Base-by-base conservation (phyloP, 257 asterid genomes). In the Rauvolfia tetraphylla region DNA sequence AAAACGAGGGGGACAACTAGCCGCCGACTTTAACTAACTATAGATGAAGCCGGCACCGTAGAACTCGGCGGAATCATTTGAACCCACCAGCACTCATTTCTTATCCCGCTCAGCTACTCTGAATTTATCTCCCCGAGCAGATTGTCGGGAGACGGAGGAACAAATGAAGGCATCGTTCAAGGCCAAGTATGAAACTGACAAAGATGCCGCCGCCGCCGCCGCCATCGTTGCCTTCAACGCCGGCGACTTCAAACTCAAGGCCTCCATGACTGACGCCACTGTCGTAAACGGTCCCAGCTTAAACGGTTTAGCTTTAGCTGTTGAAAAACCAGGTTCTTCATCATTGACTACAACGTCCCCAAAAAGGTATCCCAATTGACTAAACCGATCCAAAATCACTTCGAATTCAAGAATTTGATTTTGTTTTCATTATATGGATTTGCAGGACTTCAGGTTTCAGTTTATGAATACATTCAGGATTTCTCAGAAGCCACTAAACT, bases 271-370 rank as follows among this genome's bases (percentile, higher is more conserved):
- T 38, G 99, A 95, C 22, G 97, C 98, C 81, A 92, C 98, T 72
- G 72, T 95, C 69, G 86, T 86, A 87, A 83, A 87, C 75, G 99
- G 98, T 82, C 99, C 98, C 78, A 80, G 84, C 87, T 82, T 92
- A 83, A 89, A 89, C 79, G 99, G 98, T 72, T 78, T 95, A 48
- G 86, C 90, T 75, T 70, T 95, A 33, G 93, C 93, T 56, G 79
- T 95, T 73, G 98, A 95, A 75, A 92, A 90, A 75, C 99, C 99
- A 13, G 99, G 98, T 49, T 89, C 82, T 95, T 95, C 89, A 79
- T 89, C 86, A 71, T 95, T 81, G 96, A 91, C 75, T 92, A 92
- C 86, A 86, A 91, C 84, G 98, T 95, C 61, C 96, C 98, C 77
- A 91, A 92, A 79, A 86, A 89, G 77, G 99, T 92, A 73, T 36